phyloP scores from a whole-genome alignment of 768 basidiomycete genomes.

The Terana coerulea region DNA sequence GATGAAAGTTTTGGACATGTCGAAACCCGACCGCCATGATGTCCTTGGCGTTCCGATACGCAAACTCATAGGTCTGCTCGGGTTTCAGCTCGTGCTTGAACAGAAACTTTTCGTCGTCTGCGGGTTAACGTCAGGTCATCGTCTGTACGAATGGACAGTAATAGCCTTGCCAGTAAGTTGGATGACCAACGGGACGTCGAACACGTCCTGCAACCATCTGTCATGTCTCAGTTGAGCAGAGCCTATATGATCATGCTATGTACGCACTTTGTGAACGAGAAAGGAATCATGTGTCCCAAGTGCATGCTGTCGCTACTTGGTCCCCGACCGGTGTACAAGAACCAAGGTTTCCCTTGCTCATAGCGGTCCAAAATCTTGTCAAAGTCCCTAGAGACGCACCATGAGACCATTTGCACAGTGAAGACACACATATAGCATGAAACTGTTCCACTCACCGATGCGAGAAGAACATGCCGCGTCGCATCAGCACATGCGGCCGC shows the following conservation, averaged over 20 bases:
- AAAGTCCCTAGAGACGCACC: conserved; percentile 62
- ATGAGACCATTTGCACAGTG: not conserved
- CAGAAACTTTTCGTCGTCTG: conserved; percentile 98
- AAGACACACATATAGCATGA: conserved; percentile 6
- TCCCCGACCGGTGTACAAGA: conserved; percentile 95
- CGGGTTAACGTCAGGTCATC: not conserved
- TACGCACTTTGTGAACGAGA: conserved; percentile 91
- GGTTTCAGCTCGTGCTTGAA: conserved; percentile 94
- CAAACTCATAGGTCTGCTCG: conserved; percentile 81
- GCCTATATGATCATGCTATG: not conserved
- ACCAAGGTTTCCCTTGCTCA: conserved; percentile 97
- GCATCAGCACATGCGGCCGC: conserved; percentile 81
- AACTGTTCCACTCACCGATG: conserved; percentile 64
- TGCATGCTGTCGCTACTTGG: conserved; percentile 98
- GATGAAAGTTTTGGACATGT: conserved; percentile 91
- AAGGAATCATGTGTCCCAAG: conserved; percentile 95
- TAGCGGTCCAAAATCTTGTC: conserved; percentile 92
- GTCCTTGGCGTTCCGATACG: conserved; percentile 85
- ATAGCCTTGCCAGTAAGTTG: conserved; percentile 79
- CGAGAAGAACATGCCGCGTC: conserved; percentile 96
- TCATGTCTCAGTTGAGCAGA: not conserved
- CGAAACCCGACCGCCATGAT: conserved; percentile 96
- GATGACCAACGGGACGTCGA: conserved; percentile 90
- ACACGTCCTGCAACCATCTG: conserved; percentile 97
- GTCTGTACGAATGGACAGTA: too few relatives aligned